Base-by-base conservation (phyloP, 2,329 filamentous ascomycete species). In the Cercospora zeina region DNA sequence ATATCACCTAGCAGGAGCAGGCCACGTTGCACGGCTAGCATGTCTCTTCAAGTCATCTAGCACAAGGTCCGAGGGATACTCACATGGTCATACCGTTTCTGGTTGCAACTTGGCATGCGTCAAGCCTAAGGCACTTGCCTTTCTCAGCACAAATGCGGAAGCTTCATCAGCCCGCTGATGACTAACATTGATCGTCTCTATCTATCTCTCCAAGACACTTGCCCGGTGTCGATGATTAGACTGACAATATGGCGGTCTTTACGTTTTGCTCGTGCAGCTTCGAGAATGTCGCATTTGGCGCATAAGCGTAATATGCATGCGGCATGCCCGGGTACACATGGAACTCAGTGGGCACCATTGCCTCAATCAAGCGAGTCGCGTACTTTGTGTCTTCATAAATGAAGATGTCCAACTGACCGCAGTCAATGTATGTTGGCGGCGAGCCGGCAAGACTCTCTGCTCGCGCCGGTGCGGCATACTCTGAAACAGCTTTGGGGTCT, bases 321-420 rank as follows among this genome's bases (percentile, higher is more conserved):
- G 73, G 76, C n/a, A 76, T 68, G 2, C 80, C 79, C 1, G 77
- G 76, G 71, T 77, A 80, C 6, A 81, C 71, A 68, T 81, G 79
- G 42, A 80, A 63, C 65, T 82, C 78, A 1, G 73, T 69, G 33
- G 73, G 70, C 10, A 79, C 76, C 30, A 77, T 77, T 14, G 74
- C 75, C 14, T 71, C 72, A 61, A 75, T 76, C 24, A 81, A 64
- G 51, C 73, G 72, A 24, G 65, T 70, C 13, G 77, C 79, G 67
- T 75, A 81, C 16, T 70, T 69, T 10, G 79, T 63, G 51, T 71
- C 71, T 62, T 81, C 74, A 13, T 79, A 75, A 7, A 77, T 71
- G 63, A 81, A 80, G 42, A 78, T 72, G 65, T 82, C 79, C 49
- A 78, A 67, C 5, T 73, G 71, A 0, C 78, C 78, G 10, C 77